Percentiles rank a stretch among this genome's conserved stretches.
Conservation (phyloP, 1,284 basidiomycete species). For the Ganoderma boninense region DNA sequence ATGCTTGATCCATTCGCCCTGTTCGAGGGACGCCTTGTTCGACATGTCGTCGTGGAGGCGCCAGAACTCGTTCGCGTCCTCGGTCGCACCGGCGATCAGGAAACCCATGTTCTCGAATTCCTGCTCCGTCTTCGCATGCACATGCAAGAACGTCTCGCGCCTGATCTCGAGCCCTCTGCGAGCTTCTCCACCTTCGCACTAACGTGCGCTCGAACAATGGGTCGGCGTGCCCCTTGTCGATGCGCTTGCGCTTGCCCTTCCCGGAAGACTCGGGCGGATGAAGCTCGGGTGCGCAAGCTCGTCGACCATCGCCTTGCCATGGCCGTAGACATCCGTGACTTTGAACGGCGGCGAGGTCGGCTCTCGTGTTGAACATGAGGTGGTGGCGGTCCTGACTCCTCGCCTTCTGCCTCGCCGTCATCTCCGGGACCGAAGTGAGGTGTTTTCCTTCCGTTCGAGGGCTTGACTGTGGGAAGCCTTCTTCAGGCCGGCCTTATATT, state of each 20-base stretch:
- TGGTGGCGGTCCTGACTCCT: background rate
- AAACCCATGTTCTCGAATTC: constrained; percentile 18
- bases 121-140: constrained; percentile 11
- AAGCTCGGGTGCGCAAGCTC: background rate
- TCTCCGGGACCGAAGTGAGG: background rate
- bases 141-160: constrained; percentile 16
- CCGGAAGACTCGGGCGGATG: background rate
- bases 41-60: constrained; percentile 3
- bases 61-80: constrained; percentile 19
- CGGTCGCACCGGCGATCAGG: background rate
- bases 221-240: background rate
- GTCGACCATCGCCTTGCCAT: constrained; percentile 3
- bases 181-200: constrained; percentile 24
- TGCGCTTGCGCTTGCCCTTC: constrained; percentile 12
- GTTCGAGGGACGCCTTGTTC: background rate
- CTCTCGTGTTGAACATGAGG: constrained; percentile 5
- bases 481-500: background rate
- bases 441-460: constrained; percentile 12
- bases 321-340: background rate
- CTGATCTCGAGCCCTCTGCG: constrained; percentile 16
- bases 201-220: constrained; percentile 14
- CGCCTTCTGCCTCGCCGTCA: background rate
- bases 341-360: constrained; percentile 3
- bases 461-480: constrained; percentile 10
- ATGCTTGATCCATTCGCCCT: background rate